phyloP scores from a whole-genome alignment of 805 yeast genomes.

The Pichia membranifaciens region DNA sequence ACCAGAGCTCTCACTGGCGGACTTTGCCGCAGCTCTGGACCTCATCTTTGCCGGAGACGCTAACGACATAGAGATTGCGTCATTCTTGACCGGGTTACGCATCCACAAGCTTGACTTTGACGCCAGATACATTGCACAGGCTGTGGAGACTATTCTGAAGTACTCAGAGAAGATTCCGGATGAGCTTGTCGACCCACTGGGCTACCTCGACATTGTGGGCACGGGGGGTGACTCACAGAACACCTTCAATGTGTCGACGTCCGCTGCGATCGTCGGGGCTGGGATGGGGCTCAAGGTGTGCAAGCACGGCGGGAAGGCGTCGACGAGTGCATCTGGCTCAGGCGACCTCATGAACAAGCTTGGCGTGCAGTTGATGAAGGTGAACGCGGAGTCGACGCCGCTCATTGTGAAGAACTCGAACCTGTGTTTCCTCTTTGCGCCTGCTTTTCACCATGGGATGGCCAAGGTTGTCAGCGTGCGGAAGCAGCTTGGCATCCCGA shows the following conservation, averaged over 20 bases:
- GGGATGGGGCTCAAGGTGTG: constrained; percentile 80
- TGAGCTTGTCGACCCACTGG: constrained; percentile 38
- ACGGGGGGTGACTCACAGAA: constrained; percentile 99
- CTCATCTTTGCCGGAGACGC: constrained; percentile 56
- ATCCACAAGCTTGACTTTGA: constrained; percentile 71
- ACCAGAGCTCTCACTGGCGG: constrained; percentile 56
- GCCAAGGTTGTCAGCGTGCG: constrained; percentile 75
- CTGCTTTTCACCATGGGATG: constrained; percentile 92
- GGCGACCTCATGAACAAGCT: constrained; percentile 78
- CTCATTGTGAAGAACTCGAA: constrained; percentile 42
- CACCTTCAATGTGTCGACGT: constrained; percentile 93
- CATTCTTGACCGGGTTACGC: constrained; percentile 76
- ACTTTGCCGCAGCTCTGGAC: constrained; percentile 57
- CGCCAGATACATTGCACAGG: constrained; percentile 78
- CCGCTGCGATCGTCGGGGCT: constrained; percentile 89
- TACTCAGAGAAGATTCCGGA: constrained; percentile 53
- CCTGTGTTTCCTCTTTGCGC: constrained; percentile 80
- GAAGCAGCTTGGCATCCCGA: constrained; percentile 75
- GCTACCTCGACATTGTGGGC: constrained; percentile 87
- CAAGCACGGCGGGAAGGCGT: constrained; percentile 97
- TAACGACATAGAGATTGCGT: constrained; percentile 63
- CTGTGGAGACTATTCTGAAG: constrained; percentile 68
- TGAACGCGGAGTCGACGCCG: constrained; percentile 58
- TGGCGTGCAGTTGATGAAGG: constrained; percentile 77
- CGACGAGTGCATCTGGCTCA: constrained; percentile 88